Evolutionary conservation across 257 asterid species (phyloP), one percentile per base, ranked within the genome.

Genomic region (Capsicum rhomboideum): DNA sequence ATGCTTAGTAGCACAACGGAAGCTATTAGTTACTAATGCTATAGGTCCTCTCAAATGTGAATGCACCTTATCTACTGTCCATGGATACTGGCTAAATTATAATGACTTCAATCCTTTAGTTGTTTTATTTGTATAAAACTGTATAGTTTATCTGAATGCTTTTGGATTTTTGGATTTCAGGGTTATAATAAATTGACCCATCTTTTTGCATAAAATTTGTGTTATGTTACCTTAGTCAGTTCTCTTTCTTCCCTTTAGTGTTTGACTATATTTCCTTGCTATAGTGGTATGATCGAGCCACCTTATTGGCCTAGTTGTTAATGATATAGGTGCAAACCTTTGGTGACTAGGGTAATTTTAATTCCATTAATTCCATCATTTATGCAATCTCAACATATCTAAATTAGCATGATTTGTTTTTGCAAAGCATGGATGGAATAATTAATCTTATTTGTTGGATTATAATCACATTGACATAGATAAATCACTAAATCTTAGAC

Each of bases 121-220:
- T 54, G 18, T 53, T 53, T 16, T 53, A n/a, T 16, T 1, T 17
- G 3, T 18, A 53, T 17, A 53, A 16, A 53, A 53, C 87, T 84
- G 82, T 80, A 86, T 84, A 87, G 86, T 74, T 83, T 69, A 29
- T 83, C 46, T 28, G 69, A 85, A 85, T 83, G 82, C 82, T 74
- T 85, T 86, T 87, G 91, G 88, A 82, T 81, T 85, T 79, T 56
- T 84, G n/a, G n/a, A n/a, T n/a, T n/a, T n/a, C n/a, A 82, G 82
- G 83, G 87, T 86, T 83, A 83, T 23, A 13, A 68, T 83, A 90
- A 89, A 40, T 87, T 85, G 21, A 37, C 14, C 17, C 14, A 28
- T 18, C 4, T 79, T 28, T 4, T 29, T 6, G 69, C 44, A 28
- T 29, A 64, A 64, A 31, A 11, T 11, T 64, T 13, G 11, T 28